These are phyloP conservation scores for Aspergillus sp. DNA, from an alignment of 2,329 filamentous ascomycete species.

Conservation along the genomic window DNA sequence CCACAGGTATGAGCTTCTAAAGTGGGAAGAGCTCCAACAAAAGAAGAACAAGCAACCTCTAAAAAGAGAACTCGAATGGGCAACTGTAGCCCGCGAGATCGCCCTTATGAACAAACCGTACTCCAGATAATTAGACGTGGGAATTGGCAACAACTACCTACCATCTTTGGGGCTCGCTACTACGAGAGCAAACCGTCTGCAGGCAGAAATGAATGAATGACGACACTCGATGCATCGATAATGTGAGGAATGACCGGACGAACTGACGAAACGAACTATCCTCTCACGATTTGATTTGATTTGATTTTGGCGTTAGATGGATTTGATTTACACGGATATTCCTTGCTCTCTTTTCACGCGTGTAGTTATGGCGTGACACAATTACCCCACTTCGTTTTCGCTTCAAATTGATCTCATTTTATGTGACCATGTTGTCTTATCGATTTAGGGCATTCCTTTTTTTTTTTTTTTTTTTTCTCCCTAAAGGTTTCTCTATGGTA, in stretches of 20 bases:
- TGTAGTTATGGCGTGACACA: neutral
- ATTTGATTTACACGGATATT: constrained; percentile 13
- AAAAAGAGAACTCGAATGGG: constrained; percentile 86
- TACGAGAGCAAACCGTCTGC: neutral
- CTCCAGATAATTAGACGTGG: constrained; percentile 56
- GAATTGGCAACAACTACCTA: neutral
- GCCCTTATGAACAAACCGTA: constrained; percentile 96
- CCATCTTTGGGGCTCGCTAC: neutral
- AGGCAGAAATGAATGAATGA: constrained; percentile 10
- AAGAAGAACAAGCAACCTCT: constrained; percentile 54
- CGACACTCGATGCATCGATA: constrained; percentile 17
- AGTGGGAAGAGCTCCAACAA: constrained; percentile 83
- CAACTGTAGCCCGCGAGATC: constrained; percentile 82
- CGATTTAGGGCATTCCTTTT: neutral
- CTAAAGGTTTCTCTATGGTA: no score
- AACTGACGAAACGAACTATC: constrained; percentile 10
- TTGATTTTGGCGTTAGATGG: constrained; percentile 13
- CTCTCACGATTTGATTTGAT: constrained; percentile 6
- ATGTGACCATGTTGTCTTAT: neutral
- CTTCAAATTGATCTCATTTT: neutral
- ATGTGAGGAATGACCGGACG: constrained; percentile 15
- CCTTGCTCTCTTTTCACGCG: constrained; percentile 1
- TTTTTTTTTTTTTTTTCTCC: neutral
- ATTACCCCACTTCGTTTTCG: neutral
- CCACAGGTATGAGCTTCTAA: constrained; percentile 74